Percentiles rank a stretch among this genome's conserved stretches.
Conservation (phyloP, 176 grass and related monocot species). For the Ananas comosus region DNA sequence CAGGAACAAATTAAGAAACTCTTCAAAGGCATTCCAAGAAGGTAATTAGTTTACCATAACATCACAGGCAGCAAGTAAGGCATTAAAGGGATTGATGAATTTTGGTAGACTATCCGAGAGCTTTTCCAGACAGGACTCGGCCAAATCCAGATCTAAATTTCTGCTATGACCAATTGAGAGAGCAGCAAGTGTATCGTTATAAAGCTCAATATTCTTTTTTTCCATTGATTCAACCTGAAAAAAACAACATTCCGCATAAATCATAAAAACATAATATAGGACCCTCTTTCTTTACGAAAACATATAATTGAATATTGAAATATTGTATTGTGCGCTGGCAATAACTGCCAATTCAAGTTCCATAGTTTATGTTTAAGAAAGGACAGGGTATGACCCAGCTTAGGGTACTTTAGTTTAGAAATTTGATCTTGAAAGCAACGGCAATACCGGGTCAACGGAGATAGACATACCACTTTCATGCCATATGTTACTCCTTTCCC, state of each 20-base stretch:
- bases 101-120: slow-evolving; percentile 47
- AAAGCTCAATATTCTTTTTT: slow-evolving; percentile 39
- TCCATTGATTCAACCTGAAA: slow-evolving; percentile 66
- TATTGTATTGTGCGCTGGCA: no score
- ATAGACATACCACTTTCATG: slow-evolving; percentile 54
- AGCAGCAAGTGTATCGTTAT: slow-evolving; percentile 40
- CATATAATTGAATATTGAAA: no score
- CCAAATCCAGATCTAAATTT: slow-evolving; percentile 55
- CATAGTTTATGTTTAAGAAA: no score
- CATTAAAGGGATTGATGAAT: slow-evolving; percentile 39
- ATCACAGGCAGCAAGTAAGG: slow-evolving; percentile 55
- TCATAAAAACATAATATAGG: neutral
- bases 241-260: slow-evolving; percentile 8
- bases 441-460: neutral
- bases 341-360: no score
- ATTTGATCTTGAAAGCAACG: no score
- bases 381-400: no score
- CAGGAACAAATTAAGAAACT: slow-evolving; percentile 10
- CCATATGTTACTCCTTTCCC: slow-evolving; percentile 53
- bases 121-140: slow-evolving; percentile 53
- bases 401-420: no score
- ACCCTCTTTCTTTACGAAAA: no score
- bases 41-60: slow-evolving; percentile 49
- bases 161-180: slow-evolving; percentile 57
- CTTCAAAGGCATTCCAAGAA: slow-evolving; percentile 1